Conservation (phyloP, 345 rosid genomes). For the Gossypioides kirkii region DNA sequence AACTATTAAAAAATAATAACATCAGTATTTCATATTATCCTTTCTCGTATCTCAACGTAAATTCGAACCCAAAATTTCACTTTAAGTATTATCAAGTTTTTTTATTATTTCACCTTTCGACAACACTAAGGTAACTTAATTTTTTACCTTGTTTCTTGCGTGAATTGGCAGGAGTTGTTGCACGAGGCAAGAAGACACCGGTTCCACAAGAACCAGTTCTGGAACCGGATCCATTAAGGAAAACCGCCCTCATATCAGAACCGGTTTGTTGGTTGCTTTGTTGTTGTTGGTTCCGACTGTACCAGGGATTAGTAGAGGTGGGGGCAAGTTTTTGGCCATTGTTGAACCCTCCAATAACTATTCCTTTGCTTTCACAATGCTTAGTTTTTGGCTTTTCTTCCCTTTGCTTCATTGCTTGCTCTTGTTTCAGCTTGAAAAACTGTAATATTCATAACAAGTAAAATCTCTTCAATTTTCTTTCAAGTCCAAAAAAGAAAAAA, state of each 20-base stretch:
- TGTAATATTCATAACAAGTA: constrained; percentile 12
- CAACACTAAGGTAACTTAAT: neutral
- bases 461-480: neutral
- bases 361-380: constrained; percentile 23
- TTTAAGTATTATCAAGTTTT: no score
- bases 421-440: constrained; percentile 40
- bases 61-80: no score
- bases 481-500: neutral
- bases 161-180: constrained; percentile 34
- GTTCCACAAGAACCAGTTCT: constrained; percentile 61
- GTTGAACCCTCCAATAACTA: constrained; percentile 12
- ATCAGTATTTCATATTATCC: no score
- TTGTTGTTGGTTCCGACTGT: constrained; percentile 21
- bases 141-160: constrained; percentile 55
- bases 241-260: constrained; percentile 61
- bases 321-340: constrained; percentile 15
- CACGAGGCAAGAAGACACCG: constrained; percentile 84
- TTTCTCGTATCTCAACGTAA: no score
- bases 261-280: constrained; percentile 28
- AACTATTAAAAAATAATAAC: no score
- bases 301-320: constrained; percentile 13
- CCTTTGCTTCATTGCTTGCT: constrained; percentile 30
- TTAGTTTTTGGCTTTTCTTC: constrained; percentile 16
- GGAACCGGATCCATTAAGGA: constrained; percentile 45
- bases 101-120: no score